Evolutionary conservation across 371 early-diverging fungal genomes (phyloP), one percentile per base, ranked within the genome.

Genomic region (Lichtheimia hyalospora): DNA sequence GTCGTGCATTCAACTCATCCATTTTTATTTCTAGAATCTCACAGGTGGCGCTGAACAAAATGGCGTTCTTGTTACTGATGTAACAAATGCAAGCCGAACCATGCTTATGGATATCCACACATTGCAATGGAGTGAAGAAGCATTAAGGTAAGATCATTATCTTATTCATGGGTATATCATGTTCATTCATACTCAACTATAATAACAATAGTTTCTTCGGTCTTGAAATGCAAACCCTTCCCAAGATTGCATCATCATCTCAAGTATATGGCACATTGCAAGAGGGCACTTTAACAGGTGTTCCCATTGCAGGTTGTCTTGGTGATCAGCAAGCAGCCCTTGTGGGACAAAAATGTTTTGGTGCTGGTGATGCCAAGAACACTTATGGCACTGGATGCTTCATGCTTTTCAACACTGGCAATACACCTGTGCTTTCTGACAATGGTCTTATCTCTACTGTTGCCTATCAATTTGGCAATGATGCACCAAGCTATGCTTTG

Each of bases 251-350:
- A 25, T 91, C 95, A 10, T 94, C 95, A 15, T 79, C 95, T 5
- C 88, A 92, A 63, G 64, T 89, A 6, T 93, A 92, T 69, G 96
- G 93, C 13, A 59, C 69, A 20, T 63, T 95, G 52, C 66, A 57
- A 14, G 53, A 61, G 5, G 87, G 87, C 8, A 70, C 89, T 0
- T 80, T 86, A 18, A 55, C 63, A 59, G 90, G 86, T 27, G 63
- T 91, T 5, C 87, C 92, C 0, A 85, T 94, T 41, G 74, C 92
- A 14, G 94, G 93, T 7, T 89, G 91, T 64, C 74, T 97, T 21
- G 97, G 97, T 42, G 97, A 97, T 75, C 97, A 97, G 68, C 97
- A 97, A 70, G 94, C 96, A 14, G 96, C 97, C 1, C 79, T 95
- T 48, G 94, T 97, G 18, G 97, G 97, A 5, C 97, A 96, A 69